phyloP scores from a whole-genome alignment of 2,329 filamentous ascomycete genomes.

The Diaporthe vexans region DNA sequence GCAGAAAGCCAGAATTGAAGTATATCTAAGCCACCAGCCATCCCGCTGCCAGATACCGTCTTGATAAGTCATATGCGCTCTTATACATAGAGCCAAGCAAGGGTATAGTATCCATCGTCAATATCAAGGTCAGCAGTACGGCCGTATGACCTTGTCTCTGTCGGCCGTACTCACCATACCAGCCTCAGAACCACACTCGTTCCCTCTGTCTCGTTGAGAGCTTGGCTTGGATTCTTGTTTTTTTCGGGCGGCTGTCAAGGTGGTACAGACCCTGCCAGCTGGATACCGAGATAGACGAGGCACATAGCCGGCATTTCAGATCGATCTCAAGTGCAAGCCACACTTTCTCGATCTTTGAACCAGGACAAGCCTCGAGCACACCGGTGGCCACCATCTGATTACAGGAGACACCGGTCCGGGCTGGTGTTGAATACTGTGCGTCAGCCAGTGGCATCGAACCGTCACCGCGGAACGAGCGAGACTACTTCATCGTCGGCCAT shows the following conservation, averaged over 20 bases:
- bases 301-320: conserved; percentile 23
- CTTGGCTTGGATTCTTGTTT: conserved; percentile 6
- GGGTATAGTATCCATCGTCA: neutral
- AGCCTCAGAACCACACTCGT: conserved; percentile 24
- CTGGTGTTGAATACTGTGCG: neutral
- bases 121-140: conserved; percentile 7
- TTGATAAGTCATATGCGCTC: neutral
- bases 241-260: conserved; percentile 32
- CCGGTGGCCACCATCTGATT: neutral
- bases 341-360: neutral
- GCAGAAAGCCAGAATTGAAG: neutral
- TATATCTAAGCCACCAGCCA: neutral
- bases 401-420: neutral
- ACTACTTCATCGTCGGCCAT: neutral
- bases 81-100: neutral
- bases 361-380: neutral
- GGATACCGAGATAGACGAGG: conserved; percentile 34
- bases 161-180: conserved; percentile 20
- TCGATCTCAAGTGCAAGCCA: conserved; percentile 22
- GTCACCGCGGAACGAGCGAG: conserved; percentile 7
- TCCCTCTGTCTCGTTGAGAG: neutral
- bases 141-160: conserved; percentile 15
- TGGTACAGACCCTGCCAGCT: conserved; percentile 36
- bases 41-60: neutral
- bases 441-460: conserved; percentile 5